phyloP scores from a whole-genome alignment of 176 grass and related monocot species.

The Musa troglodytarum region DNA sequence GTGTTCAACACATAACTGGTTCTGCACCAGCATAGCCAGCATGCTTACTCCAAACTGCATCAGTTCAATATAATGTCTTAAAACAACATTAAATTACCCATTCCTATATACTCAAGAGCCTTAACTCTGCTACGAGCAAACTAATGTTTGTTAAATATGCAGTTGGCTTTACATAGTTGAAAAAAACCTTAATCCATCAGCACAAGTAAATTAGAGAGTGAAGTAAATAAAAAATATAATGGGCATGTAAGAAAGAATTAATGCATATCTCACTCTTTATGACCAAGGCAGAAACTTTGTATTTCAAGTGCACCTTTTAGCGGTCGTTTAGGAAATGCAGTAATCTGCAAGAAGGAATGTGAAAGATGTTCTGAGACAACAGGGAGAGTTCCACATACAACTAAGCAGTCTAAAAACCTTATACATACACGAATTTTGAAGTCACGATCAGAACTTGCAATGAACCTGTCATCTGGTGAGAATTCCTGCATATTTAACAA shows the following conservation, averaged over 20 bases:
- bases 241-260: neutral
- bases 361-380: slow-evolving; percentile 13
- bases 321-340: slow-evolving; percentile 54
- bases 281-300: slow-evolving; percentile 97
- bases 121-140: neutral
- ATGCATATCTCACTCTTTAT: slow-evolving; percentile 55
- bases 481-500: slow-evolving; percentile 44
- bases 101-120: neutral
- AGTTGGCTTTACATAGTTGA: neutral
- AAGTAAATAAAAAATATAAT: neutral
- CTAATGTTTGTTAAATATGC: neutral
- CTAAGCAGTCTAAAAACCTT: slow-evolving; percentile 17
- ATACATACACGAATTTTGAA: slow-evolving; percentile 81
- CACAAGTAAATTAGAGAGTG: neutral
- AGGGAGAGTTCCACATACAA: neutral
- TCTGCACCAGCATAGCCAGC: neutral
- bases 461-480: slow-evolving; percentile 78
- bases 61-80: neutral
- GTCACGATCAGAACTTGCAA: slow-evolving; percentile 84
- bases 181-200: neutral
- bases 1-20: neutral
- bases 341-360: slow-evolving; percentile 44
- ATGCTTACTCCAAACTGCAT: neutral
- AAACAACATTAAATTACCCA: neutral
- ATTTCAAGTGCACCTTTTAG: slow-evolving; percentile 68